Base-by-base conservation (phyloP, 2,329 filamentous ascomycete species). In the Xylariaceae sp. region DNA sequence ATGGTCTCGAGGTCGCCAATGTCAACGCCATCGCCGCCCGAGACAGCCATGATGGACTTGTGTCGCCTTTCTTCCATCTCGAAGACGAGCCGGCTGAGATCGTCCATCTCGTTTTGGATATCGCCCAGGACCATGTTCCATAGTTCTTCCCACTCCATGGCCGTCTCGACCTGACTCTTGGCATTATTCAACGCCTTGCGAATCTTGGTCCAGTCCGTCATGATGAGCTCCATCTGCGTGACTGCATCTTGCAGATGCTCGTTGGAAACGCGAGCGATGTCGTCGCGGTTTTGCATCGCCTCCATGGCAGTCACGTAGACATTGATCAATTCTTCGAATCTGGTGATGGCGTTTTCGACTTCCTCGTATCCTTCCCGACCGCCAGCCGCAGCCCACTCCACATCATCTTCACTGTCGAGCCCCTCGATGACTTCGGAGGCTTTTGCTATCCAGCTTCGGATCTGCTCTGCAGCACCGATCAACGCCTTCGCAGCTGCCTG, bases 141-240 rank as follows among this genome's bases (percentile, higher is more conserved):
- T 24, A 98, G 71, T 64, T 97, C 89, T 61, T 96, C 89, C 90
- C 90, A 98, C 59, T 98, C 92, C 88, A 97, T 94, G 32, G 92
- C 92, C 42, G 95, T 81, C 62, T 97, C 92, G 13, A 98, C 90
- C 57, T 97, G 90, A 33, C 77, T 77, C 59, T 94, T 94, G 40
- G 95, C 84, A 17, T 67, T 81, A 47, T 83, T 84, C 35, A 98
- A 68, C 1, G 84, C 83, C 29, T 69, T 71, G 53, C 88, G 85
- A 53, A 96, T 90, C 50, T 81, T 80, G 31, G 79, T 73, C 92
- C 92, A 98, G 54, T 89, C 86, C 24, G 73, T 72, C 45, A 95
- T 69, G 43, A 95, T 92, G 14, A 73, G 71, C 54, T 97, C 90
- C 85, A 97, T 95, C 65, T 95, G 88, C 9, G 76, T 71, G 16